Percentiles rank a stretch among this genome's conserved stretches.
phyloP scores from a whole-genome alignment of 495 filamentous ascomycete genomes.

The Neurospora terricola region DNA sequence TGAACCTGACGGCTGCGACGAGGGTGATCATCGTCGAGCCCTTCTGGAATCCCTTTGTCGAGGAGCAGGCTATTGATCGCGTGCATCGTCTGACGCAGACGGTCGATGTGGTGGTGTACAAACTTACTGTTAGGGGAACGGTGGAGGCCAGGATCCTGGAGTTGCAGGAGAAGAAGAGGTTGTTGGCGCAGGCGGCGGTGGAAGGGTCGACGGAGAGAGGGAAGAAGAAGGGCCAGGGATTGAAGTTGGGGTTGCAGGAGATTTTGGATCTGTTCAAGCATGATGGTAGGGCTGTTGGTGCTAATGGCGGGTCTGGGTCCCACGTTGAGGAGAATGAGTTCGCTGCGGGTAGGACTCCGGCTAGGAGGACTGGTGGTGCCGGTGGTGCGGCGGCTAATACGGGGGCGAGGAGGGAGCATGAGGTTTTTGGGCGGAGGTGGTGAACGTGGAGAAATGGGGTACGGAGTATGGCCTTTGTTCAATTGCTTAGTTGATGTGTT shows the following conservation, averaged over 20 bases:
- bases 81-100: slow-evolving; percentile 96
- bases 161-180: slow-evolving; percentile 84
- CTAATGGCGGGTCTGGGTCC: not conserved
- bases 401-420: slow-evolving; percentile 18
- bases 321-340: slow-evolving; percentile 1
- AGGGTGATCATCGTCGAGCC: slow-evolving; percentile 92
- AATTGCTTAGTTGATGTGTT: not conserved
- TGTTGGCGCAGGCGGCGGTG: slow-evolving; percentile 56
- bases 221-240: slow-evolving; percentile 48
- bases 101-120: slow-evolving; percentile 86
- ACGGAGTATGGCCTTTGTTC: too few relatives aligned
- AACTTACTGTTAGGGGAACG: slow-evolving; percentile 70
- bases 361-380: slow-evolving; percentile 11
- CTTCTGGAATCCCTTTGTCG: slow-evolving; percentile 97
- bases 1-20: slow-evolving; percentile 90
- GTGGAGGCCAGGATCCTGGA: slow-evolving; percentile 91
- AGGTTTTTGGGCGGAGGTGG: slow-evolving; percentile 32
- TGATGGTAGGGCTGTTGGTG: slow-evolving; percentile 39
- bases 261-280: slow-evolving; percentile 82
- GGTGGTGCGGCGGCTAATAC: not conserved
- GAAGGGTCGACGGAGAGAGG: slow-evolving; percentile 20
- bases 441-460: slow-evolving; percentile 4
- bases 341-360: not conserved
- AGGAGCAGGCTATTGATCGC: slow-evolving; percentile 97
- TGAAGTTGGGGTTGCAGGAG: slow-evolving; percentile 86